phyloP scores from a whole-genome alignment of 2,329 filamentous ascomycete genomes.

The Fusarium nelsonii region DNA sequence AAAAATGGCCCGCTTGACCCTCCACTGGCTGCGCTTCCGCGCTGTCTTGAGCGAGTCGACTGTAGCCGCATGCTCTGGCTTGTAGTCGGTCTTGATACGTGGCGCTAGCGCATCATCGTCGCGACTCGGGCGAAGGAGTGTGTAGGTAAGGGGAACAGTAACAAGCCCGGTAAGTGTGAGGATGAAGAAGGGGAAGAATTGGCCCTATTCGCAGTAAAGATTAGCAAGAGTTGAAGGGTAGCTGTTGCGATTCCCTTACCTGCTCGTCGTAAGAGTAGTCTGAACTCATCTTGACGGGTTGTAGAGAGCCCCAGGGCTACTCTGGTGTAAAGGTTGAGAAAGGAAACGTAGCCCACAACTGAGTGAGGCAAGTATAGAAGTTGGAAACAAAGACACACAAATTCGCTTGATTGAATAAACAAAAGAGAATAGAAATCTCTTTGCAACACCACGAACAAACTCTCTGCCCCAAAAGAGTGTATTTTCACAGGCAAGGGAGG shows the following conservation, averaged over 20 bases:
- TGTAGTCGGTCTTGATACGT: slow-evolving; percentile 84
- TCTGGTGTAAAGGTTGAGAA: slow-evolving; percentile 35
- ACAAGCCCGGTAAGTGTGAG: slow-evolving; percentile 89
- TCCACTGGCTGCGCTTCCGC: slow-evolving; percentile 90
- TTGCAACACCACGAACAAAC: slow-evolving; percentile 10
- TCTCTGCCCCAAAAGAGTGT: slow-evolving; percentile 35
- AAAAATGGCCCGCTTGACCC: slow-evolving; percentile 84
- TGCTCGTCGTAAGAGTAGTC: slow-evolving; percentile 99
- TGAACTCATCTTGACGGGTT: slow-evolving; percentile 77
- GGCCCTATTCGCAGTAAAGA: slow-evolving; percentile 67
- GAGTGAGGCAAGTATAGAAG: slow-evolving; percentile 14
- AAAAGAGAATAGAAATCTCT: slow-evolving; percentile 22
- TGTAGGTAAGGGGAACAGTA: slow-evolving; percentile 91
- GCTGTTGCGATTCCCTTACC: slow-evolving; percentile 57
- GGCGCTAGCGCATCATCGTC: slow-evolving; percentile 84
- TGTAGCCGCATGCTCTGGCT: slow-evolving; percentile 83
- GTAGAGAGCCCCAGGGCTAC: slow-evolving; percentile 53
- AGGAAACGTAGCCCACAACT: slow-evolving; percentile 37
- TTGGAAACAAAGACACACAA: slow-evolving; percentile 26
- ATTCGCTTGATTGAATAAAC: slow-evolving; percentile 13
- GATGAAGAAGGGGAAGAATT: slow-evolving; percentile 99
- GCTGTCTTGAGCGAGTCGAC: slow-evolving; percentile 85
- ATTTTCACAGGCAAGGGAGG: slow-evolving; percentile 25
- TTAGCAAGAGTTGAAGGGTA: slow-evolving; percentile 7
- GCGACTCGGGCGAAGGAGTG: slow-evolving; percentile 81